Conservation (phyloP, 2,329 filamentous ascomycete genomes). For the Tolypocladium ovalisporum region DNA sequence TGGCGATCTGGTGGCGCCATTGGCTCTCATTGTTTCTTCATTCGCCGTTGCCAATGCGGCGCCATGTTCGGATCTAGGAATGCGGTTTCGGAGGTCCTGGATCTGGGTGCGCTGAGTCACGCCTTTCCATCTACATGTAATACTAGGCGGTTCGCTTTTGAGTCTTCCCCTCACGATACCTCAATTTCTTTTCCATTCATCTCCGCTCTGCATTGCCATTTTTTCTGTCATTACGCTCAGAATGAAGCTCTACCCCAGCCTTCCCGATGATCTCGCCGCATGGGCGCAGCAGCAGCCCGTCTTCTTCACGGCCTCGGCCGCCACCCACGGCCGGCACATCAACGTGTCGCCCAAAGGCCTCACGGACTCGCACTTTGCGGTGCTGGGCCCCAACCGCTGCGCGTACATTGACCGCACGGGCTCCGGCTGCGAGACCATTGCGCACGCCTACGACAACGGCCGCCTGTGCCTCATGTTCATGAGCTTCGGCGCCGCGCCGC, state of each 20-base stretch:
- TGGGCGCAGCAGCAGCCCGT: constrained; percentile 60
- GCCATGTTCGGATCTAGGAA: neutral
- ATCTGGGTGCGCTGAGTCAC: neutral
- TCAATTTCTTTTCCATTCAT: too few relatives aligned
- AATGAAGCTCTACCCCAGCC: constrained; percentile 51
- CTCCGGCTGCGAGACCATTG: constrained; percentile 65
- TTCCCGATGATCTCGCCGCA: constrained; percentile 42
- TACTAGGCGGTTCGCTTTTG: neutral
- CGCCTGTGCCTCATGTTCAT: constrained; percentile 67
- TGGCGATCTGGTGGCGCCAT: neutral
- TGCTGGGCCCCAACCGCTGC: constrained; percentile 46
- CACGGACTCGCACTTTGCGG: constrained; percentile 47
- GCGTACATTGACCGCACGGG: constrained; percentile 68
- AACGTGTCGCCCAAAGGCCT: constrained; percentile 71
- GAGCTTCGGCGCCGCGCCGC: constrained; percentile 46
- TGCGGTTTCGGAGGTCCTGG: neutral
- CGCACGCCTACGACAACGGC: constrained; percentile 67
- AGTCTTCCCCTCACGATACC: neutral
- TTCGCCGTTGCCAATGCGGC: neutral
- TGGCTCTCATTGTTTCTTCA: neutral
- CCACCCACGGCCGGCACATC: constrained; percentile 55
- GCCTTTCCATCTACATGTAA: neutral
- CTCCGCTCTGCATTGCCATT: neutral
- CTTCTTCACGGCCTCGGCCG: constrained; percentile 67
- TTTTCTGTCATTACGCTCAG: constrained; percentile 1